phyloP scores from a whole-genome alignment of 257 asterid genomes.

The Leonotis leonurus region DNA sequence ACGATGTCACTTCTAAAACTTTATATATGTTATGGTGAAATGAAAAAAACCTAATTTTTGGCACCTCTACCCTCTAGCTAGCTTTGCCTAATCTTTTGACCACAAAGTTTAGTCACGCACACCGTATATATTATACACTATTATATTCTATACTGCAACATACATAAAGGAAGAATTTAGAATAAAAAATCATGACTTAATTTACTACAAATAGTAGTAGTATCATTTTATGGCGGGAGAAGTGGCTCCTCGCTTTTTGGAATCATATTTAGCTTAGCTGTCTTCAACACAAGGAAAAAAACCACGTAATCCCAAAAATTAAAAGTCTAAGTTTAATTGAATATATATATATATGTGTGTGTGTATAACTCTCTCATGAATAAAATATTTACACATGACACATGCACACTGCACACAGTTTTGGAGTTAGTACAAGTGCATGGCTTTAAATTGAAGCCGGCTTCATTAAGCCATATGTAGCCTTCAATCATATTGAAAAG shows the following conservation, averaged over 20 bases:
- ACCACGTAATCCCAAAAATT: slow-evolving; percentile 31
- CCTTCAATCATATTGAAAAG: neutral
- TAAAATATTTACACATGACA: too few species aligned
- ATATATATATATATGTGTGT: neutral
- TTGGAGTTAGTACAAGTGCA: slow-evolving; percentile 21
- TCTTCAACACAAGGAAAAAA: slow-evolving; percentile 18
- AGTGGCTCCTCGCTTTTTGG: slow-evolving; percentile 21
- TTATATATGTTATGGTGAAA: too few species aligned
- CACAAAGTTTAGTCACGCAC: neutral
- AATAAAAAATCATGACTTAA: too few species aligned
- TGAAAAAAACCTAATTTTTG: too few species aligned
- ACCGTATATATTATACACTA: neutral
- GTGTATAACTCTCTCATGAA: neutral
- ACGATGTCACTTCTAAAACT: too few species aligned
- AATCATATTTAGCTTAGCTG: slow-evolving; percentile 32
- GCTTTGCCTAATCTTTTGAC: slow-evolving; percentile 8
- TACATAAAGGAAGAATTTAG: too few species aligned
- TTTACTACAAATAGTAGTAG: too few species aligned
- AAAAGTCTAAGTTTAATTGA: neutral
- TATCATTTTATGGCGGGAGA: slow-evolving; percentile 12
- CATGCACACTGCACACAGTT: too few species aligned
- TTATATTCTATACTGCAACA: too few species aligned
- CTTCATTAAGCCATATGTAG: slow-evolving; percentile 28
- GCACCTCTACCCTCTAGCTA: neutral
- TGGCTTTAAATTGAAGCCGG: slow-evolving; percentile 40